Percentiles rank a stretch among this genome's conserved stretches.
Conservation (phyloP, 2,329 filamentous ascomycete genomes). For the Aspergillus brasiliensis region DNA sequence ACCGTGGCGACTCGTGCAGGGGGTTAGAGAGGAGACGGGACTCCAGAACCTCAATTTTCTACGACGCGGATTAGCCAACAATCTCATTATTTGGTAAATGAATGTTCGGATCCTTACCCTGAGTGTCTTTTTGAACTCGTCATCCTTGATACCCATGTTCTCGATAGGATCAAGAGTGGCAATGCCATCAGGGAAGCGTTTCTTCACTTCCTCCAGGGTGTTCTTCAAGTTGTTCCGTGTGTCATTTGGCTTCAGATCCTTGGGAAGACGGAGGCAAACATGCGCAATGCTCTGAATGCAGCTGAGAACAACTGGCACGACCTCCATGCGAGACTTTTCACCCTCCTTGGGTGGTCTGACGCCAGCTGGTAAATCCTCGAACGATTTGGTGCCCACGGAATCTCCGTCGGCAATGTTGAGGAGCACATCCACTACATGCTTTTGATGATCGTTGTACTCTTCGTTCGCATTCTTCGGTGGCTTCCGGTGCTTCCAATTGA, state of each 20-base stretch:
- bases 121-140: slow-evolving; percentile 88
- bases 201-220: slow-evolving; percentile 74
- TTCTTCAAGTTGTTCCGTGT: slow-evolving; percentile 70
- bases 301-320: slow-evolving; percentile 82
- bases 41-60: slow-evolving; percentile 97
- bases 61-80: slow-evolving; percentile 28
- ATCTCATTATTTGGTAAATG: neutral
- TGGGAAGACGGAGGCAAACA: slow-evolving; percentile 78
- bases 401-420: slow-evolving; percentile 62
- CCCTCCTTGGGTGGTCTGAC: slow-evolving; percentile 62
- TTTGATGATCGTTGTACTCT: slow-evolving; percentile 72
- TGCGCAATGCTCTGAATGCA: slow-evolving; percentile 84
- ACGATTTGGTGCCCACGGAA: slow-evolving; percentile 58
- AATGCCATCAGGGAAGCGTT: slow-evolving; percentile 88
- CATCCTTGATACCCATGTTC: slow-evolving; percentile 92
- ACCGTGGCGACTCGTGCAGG: slow-evolving; percentile 82
- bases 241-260: slow-evolving; percentile 69
- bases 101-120: slow-evolving; percentile 47
- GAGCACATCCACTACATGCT: slow-evolving; percentile 80
- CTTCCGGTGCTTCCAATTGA: slow-evolving; percentile 70
- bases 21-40: slow-evolving; percentile 86
- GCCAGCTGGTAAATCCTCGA: slow-evolving; percentile 65
- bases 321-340: slow-evolving; percentile 72
- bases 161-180: slow-evolving; percentile 89
- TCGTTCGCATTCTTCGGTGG: slow-evolving; percentile 66